These are phyloP conservation scores for Cyberlindnera mrakii DNA, from an alignment of 805 yeast genomes.

Conservation along the genomic window DNA sequence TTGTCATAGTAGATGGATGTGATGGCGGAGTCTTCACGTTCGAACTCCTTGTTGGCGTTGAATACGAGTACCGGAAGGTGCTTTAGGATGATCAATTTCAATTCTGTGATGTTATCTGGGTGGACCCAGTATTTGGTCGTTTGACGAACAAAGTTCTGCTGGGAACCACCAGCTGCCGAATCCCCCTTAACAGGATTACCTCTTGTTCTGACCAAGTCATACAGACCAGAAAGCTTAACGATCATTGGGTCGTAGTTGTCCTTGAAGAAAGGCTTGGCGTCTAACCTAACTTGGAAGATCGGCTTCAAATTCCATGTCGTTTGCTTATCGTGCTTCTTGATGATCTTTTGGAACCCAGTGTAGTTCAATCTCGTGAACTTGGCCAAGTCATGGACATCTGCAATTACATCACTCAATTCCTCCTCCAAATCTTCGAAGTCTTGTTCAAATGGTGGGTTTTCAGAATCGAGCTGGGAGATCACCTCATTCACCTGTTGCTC, in stretches of 20 bases:
- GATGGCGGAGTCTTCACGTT: conserved; percentile 89
- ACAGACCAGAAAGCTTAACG: conserved; percentile 81
- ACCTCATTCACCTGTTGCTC: conserved; percentile 68
- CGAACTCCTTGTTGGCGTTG: conserved; percentile 94
- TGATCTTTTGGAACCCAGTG: conserved; percentile 94
- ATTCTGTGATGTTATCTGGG: conserved; percentile 95
- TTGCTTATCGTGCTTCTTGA: conserved; percentile 92
- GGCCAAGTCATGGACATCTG: conserved; percentile 95
- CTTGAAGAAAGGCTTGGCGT: conserved; percentile 92
- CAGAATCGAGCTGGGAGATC: conserved; percentile 48
- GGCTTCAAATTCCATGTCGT: conserved; percentile 81
- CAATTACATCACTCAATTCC: conserved; percentile 80
- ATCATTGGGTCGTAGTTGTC: conserved; percentile 88
- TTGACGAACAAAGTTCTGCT: conserved; percentile 97
- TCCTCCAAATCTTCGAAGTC: conserved; percentile 72
- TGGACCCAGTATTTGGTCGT: conserved; percentile 99
- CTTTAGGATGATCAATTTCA: conserved; percentile 85
- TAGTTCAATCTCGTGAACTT: conserved; percentile 90
- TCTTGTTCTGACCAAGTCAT: conserved; percentile 90
- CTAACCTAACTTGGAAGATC: conserved; percentile 86
- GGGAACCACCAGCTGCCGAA: conserved; percentile 95
- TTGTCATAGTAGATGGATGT: conserved; percentile 96
- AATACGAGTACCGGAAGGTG: conserved; percentile 96
- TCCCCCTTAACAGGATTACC: conserved; percentile 96
- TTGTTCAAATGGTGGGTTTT: conserved; percentile 48